Evolutionary conservation across 345 rosid species (phyloP).

Genomic region (Linum lewisii): DNA sequence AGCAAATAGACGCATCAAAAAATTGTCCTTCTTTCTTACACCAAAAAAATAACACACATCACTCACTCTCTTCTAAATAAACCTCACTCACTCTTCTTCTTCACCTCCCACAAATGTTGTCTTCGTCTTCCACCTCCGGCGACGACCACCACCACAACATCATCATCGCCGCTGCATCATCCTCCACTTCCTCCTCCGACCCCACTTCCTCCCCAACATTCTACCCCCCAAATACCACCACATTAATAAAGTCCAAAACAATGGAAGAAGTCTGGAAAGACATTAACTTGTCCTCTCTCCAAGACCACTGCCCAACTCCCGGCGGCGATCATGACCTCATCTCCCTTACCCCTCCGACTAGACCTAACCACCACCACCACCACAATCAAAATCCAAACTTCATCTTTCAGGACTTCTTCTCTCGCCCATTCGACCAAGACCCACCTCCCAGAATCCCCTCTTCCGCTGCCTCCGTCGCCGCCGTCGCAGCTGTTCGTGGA

Average conservation of each 20-base stretch:
- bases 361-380: conserved; percentile 15
- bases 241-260: conserved; percentile 17
- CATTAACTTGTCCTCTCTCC: conserved; percentile 45
- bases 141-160: background rate
- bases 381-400: conserved; percentile 28
- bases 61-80: too few relatives aligned
- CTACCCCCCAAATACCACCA: background rate
- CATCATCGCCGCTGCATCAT: background rate
- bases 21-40: too few relatives aligned
- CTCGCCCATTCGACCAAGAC: conserved; percentile 27
- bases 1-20: too few relatives aligned
- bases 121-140: background rate
- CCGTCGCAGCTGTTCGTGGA: background rate
- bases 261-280: conserved; percentile 90
- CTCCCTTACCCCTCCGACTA: conserved; percentile 2
- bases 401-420: conserved; percentile 61
- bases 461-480: background rate
- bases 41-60: background rate
- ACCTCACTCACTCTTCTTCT: background rate
- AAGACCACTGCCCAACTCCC: conserved; percentile 14
- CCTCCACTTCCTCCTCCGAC: background rate
- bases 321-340: conserved; percentile 17
- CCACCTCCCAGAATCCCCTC: conserved; percentile 17
- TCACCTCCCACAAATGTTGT: background rate
- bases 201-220: background rate